Evolutionary conservation across 805 yeast species (phyloP).

Genomic region (Yamadazyma nakazawae): DNA sequence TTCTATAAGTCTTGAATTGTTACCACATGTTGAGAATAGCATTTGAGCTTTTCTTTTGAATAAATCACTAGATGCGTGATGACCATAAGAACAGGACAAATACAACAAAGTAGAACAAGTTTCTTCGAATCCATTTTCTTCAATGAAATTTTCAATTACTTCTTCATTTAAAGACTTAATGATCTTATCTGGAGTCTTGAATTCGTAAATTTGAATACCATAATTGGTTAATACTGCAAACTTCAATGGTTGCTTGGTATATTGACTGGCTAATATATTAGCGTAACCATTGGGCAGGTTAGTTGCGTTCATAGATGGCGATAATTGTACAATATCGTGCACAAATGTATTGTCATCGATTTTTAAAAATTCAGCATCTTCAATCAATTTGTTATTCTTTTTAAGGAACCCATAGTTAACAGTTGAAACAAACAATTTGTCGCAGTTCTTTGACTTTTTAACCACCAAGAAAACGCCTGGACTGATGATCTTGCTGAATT

Average conservation of each 20-base stretch:
- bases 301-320: constrained; percentile 70
- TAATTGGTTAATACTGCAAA: constrained; percentile 80
- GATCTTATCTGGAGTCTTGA: constrained; percentile 76
- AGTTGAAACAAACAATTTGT: constrained; percentile 65
- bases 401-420: constrained; percentile 85
- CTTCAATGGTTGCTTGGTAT: constrained; percentile 59
- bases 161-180: constrained; percentile 66
- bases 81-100: constrained; percentile 70
- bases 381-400: constrained; percentile 66
- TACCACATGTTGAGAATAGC: constrained; percentile 52
- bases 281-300: constrained; percentile 77
- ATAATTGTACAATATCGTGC: constrained; percentile 68
- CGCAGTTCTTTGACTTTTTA: constrained; percentile 41
- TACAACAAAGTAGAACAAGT: constrained; percentile 86
- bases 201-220: constrained; percentile 73
- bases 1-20: constrained; percentile 41
- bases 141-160: constrained; percentile 64
- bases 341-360: constrained; percentile 38
- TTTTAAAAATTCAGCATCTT: constrained; percentile 73
- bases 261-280: constrained; percentile 84
- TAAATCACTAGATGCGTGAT: constrained; percentile 47
- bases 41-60: constrained; percentile 46
- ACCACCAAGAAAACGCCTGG: constrained; percentile 87
- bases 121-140: constrained; percentile 82
- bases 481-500: constrained; percentile 60